Evolutionary conservation across 169 alveolate genomes (phyloP).

Genomic region (Cryptosporidium parvum): DNA sequence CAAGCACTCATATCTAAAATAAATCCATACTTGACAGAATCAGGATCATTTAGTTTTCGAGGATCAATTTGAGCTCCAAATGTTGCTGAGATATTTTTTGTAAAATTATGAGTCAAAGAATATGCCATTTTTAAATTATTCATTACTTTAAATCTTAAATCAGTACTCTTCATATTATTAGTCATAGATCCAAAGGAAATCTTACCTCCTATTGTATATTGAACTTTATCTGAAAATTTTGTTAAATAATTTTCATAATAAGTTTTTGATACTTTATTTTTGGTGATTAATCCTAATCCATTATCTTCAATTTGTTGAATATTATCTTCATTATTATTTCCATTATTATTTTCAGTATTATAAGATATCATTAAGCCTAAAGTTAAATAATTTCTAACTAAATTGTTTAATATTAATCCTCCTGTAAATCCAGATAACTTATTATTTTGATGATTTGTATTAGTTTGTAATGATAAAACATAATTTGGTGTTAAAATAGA

Average conservation of each 20-base stretch:
- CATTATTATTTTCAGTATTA: not conserved
- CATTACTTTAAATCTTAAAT: slow-evolving; percentile 30
- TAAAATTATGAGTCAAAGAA: slow-evolving; percentile 48
- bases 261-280: not conserved
- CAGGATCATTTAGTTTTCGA: slow-evolving; percentile 14
- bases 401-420: slow-evolving; percentile 25
- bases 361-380: slow-evolving; percentile 38
- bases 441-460: slow-evolving; percentile 6
- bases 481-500: not conserved
- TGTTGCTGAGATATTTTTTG: slow-evolving; percentile 47
- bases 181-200: slow-evolving; percentile 22
- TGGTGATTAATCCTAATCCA: not conserved
- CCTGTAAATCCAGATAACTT: slow-evolving; percentile 65
- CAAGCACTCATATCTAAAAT: slow-evolving; percentile 41
- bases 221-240: slow-evolving; percentile 1
- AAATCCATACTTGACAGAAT: slow-evolving; percentile 65
- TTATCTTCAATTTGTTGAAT: not conserved
- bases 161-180: slow-evolving; percentile 19
- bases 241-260: not conserved
- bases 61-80: slow-evolving; percentile 56
- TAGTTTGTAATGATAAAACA: slow-evolving; percentile 51
- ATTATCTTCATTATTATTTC: not conserved
- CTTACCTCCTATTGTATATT: slow-evolving; percentile 47
- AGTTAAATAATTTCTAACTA: slow-evolving; percentile 1
- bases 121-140: slow-evolving; percentile 47